Base-by-base conservation (phyloP, 257 asterid genomes). In the Eucommia ulmoides region DNA sequence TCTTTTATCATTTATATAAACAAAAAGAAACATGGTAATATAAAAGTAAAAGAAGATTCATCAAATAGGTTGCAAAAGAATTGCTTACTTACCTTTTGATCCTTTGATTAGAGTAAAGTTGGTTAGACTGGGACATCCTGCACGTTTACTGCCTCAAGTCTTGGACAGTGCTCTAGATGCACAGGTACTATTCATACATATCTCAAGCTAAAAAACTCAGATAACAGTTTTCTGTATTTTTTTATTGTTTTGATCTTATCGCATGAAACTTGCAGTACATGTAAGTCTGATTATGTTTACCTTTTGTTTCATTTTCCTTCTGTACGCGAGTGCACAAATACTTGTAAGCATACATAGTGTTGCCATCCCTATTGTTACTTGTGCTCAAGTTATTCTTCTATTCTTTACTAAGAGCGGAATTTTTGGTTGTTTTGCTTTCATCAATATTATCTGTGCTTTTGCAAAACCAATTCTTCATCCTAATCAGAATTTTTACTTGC, bases 51-150 rank as follows among this genome's bases (percentile, higher is more conserved):
- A n/a, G n/a, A n/a, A n/a, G n/a, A n/a, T 35, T 35, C 44, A 9
- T 11, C 44, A 35, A 35, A 35, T 4, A 10, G 44, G 11, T 9
- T 35, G 1, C n/a, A 35, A 35, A 35, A 10, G 11, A 35, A 35
- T 35, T 35, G 44, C 11, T 3, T 35, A 35, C 44, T 35, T 18
- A 35, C 11, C 3, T 35, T 35, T 18, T 35, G 44, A 10, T 35
- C n/a, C 44, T 18, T 26, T 18, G 44, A 54, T 50, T 79, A 89
- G 94, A 74, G 92, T 89, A 29, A 89, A 89, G 79, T 69, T 89
- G 80, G 98, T 85, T 33, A 78, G 98, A 73, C 55, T 89, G 63
- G 98, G 98, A 26, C 98, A 89, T 72, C 96, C 98, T 56, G 96
- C 98, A 44, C 98, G 93, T 52, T 74, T 89, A 65, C 96, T 89